phyloP scores from a whole-genome alignment of 768 basidiomycete species.

The Serendipita sp. region DNA sequence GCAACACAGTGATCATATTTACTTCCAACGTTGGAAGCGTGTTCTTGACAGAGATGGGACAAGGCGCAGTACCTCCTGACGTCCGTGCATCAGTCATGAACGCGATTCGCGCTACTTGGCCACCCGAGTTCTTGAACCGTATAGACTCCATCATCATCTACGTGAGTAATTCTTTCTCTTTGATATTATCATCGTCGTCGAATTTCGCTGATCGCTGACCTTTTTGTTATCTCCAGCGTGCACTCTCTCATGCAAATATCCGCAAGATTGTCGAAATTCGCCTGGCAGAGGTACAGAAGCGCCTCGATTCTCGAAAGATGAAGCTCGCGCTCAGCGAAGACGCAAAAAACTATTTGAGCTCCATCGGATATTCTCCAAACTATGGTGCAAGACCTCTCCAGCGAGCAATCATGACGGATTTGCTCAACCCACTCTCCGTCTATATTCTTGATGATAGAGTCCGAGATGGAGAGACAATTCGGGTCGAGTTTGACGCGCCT shows the following conservation, averaged over 20 bases:
- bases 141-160: conserved; percentile 79
- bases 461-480: conserved; percentile 63
- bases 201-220: conserved; percentile 4
- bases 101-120: conserved; percentile 72
- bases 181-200: not conserved
- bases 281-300: conserved; percentile 67
- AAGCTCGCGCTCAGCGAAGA: conserved; percentile 57
- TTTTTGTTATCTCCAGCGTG: conserved; percentile 40
- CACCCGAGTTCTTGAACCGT: conserved; percentile 84
- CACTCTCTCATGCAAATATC: conserved; percentile 61
- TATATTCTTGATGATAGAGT: conserved; percentile 72
- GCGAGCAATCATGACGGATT: conserved; percentile 78
- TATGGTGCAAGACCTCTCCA: conserved; percentile 92
- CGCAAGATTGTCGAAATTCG: conserved; percentile 81
- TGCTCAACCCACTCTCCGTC: conserved; percentile 80
- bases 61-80: conserved; percentile 46
- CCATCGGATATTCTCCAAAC: conserved; percentile 59
- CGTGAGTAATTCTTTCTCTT: conserved; percentile 26
- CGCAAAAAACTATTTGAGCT: conserved; percentile 60
- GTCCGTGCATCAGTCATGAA: conserved; percentile 58
- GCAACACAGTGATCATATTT: conserved; percentile 88
- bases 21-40: conserved; percentile 81
- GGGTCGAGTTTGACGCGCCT: conserved; percentile 64
- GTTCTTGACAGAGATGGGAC: conserved; percentile 58
- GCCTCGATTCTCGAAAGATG: conserved; percentile 70